Evolutionary conservation across 108 stramenopile species (phyloP).

Genomic region (Cyclostephanos tholiformis): DNA sequence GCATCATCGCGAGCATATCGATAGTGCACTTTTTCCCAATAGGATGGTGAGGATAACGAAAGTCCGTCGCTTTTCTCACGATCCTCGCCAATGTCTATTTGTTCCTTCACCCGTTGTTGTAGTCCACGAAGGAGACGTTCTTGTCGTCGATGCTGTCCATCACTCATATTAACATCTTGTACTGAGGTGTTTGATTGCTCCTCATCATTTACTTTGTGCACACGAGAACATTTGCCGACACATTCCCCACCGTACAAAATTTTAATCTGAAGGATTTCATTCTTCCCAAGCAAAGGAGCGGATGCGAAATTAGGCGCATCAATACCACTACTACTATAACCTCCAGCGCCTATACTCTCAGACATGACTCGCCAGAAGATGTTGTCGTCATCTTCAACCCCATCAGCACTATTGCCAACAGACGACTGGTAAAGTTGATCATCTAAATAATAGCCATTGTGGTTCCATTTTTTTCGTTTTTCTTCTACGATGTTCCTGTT

Average conservation of each 20-base stretch:
- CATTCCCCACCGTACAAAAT: slow-evolving; percentile 51
- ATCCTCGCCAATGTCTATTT: not conserved
- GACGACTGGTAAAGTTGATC: slow-evolving; percentile 1
- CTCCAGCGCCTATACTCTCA: not conserved
- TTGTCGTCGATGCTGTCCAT: slow-evolving; percentile 1
- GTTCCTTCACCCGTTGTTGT: slow-evolving; percentile 1
- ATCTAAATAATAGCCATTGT: not conserved
- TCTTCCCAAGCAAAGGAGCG: slow-evolving; percentile 37
- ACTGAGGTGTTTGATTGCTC: slow-evolving; percentile 1
- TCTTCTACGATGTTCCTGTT: not conserved
- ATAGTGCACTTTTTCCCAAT: slow-evolving; percentile 54
- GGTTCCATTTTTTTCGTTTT: slow-evolving; percentile 1
- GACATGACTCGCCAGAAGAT: slow-evolving; percentile 5
- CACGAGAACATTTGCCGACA: slow-evolving; percentile 42
- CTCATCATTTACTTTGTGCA: slow-evolving; percentile 36
- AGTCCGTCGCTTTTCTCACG: not conserved
- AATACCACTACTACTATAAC: not conserved
- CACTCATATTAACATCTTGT: not conserved
- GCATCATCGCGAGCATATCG: slow-evolving; percentile 53
- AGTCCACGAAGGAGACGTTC: not conserved
- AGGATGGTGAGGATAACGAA: slow-evolving; percentile 38
- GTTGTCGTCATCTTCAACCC: slow-evolving; percentile 1
- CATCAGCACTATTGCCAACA: not conserved
- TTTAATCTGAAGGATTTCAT: slow-evolving; percentile 63
- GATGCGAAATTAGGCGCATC: not conserved